phyloP scores from a whole-genome alignment of 371 early-diverging fungal genomes.

The Globomyces sp. region DNA sequence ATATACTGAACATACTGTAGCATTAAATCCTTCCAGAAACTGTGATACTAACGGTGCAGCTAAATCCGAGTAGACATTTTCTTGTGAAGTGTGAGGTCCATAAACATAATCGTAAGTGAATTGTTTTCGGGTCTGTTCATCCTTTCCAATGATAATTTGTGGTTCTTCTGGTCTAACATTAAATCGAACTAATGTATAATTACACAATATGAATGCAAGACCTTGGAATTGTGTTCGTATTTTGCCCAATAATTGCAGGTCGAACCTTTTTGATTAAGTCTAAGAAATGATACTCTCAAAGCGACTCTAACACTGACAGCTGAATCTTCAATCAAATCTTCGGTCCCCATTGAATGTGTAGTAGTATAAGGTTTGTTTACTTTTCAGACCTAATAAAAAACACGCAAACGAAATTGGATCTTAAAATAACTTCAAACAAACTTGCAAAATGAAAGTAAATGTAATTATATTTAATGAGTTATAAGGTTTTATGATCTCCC shows the following conservation, averaged over 20 bases:
- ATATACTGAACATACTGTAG: conserved; percentile 45
- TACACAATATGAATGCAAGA: conserved; percentile 4
- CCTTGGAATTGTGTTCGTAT: conserved; percentile 2
- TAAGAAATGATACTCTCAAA: conserved; percentile 7
- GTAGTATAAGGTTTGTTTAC: too few species aligned
- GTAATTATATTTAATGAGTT: too few species aligned
- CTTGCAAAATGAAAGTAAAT: too few species aligned
- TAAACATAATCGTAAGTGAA: conserved; percentile 89
- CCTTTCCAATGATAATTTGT: conserved; percentile 21
- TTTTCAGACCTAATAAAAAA: too few species aligned
- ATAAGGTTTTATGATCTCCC: not conserved
- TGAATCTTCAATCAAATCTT: not conserved
- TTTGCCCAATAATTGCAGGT: conserved; percentile 7
- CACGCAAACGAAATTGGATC: too few species aligned
- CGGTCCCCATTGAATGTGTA: too few species aligned
- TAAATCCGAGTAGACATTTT: conserved; percentile 67
- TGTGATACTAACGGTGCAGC: conserved; percentile 72
- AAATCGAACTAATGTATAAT: too few species aligned
- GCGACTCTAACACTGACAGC: conserved; percentile 10
- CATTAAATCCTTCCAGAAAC: conserved; percentile 81
- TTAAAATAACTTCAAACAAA: too few species aligned
- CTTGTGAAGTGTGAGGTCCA: conserved; percentile 68
- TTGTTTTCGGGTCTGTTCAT: conserved; percentile 16
- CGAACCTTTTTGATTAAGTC: not conserved
- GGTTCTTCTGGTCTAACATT: conserved; percentile 11